These are phyloP conservation scores for Cyberlindnera mycetangii DNA, from an alignment of 805 yeast genomes.

Conservation along the genomic window DNA sequence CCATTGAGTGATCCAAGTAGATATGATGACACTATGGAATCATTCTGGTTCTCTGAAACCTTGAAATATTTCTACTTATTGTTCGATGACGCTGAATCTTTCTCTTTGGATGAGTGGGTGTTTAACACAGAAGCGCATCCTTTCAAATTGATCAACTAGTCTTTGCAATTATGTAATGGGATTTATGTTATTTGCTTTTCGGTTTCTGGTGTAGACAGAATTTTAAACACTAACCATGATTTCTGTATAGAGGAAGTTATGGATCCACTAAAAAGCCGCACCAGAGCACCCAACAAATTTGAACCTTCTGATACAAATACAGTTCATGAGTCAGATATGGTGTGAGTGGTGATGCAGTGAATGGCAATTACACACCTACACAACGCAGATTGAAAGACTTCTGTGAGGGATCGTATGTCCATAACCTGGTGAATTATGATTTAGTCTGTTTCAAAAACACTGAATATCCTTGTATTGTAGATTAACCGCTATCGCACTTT, in stretches of 20 bases:
- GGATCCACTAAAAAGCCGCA: too few species aligned
- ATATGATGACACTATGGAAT: conserved; percentile 39
- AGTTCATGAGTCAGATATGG: too few species aligned
- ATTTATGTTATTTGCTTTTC: background rate
- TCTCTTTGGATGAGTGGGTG: conserved; percentile 51
- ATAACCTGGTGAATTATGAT: too few species aligned
- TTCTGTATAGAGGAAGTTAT: too few species aligned
- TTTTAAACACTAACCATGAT: too few species aligned
- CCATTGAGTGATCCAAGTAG: conserved; percentile 22
- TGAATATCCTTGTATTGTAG: background rate
- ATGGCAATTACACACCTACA: too few species aligned
- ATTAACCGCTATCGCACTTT: background rate
- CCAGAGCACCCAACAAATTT: too few species aligned
- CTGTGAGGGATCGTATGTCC: too few species aligned
- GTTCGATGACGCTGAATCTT: conserved; percentile 40
- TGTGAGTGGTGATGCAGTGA: too few species aligned
- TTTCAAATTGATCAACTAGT: conserved; percentile 29
- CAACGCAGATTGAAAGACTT: too few species aligned
- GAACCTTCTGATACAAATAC: too few species aligned
- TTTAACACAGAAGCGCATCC: conserved; percentile 67
- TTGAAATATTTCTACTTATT: conserved; percentile 52
- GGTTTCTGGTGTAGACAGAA: background rate
- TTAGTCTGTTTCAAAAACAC: background rate
- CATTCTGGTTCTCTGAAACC: conserved; percentile 59
- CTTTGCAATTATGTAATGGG: too few species aligned